Base-by-base conservation (phyloP, 129 eudicot species). In the Flaveria robusta region DNA sequence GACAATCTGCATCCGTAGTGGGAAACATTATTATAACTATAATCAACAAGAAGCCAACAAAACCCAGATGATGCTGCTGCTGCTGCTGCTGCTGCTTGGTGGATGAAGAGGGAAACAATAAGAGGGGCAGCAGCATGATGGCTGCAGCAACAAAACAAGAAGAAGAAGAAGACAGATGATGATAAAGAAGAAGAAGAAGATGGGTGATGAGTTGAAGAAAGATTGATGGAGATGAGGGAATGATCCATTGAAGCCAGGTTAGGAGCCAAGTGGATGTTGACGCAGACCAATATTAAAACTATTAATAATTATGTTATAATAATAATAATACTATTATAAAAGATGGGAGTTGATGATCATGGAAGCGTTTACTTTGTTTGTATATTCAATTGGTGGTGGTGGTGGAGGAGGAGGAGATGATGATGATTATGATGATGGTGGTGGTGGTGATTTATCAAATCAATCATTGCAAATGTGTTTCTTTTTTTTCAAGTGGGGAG, bases 201-300 rank as follows among this genome's bases (percentile, higher is more conserved):
- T 7, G 29, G 37, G 8, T 3, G 37, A 50, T 50, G 55, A 50
- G 5, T 31, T 4, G 37, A 31, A 46, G 18, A 46, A 13, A 47
- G 60, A 70, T 70, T 20, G 51, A 37, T 29, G 67, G 34, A 6
- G 66, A 54, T 51, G 67, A 52, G 7, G 37, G 10, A 62, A 56
- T 6, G 51, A 34, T 22, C 68, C 77, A 56, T 73, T 20, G 16
- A 70, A 70, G 42, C 39, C 39, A 34, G 37, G 7, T 31, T 31
- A 31, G 3, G 46, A 68, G 23, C 4, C 77, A 73, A 83, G 86
- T 76, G 77, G 87, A 86, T 82, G 85, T 86, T 82, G 87, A 86
- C 85, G 51, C 56, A 73, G 86, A 79, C 74, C 83, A 79, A 22
- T 68, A 77, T 20, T 20, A 26, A 70, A 9, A 13, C 2, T 4